Conservation (phyloP, 768 basidiomycete genomes). For the Collybia mongolica region DNA sequence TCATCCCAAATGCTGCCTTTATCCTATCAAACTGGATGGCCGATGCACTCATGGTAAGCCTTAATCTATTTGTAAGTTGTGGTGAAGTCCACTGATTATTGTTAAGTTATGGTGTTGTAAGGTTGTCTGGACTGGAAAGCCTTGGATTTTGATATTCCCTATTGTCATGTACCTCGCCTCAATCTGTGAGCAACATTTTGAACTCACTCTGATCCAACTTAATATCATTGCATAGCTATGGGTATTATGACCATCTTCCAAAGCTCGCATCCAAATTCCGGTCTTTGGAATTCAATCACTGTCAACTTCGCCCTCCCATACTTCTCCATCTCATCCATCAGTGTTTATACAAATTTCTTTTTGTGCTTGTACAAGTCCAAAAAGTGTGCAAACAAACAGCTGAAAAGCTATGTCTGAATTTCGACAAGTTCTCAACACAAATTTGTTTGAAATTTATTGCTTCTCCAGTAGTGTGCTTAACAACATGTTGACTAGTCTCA, state of each 20-base stretch:
- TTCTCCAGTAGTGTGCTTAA: too few relatives aligned
- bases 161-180: constrained; percentile 10
- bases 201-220: background rate
- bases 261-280: constrained; percentile 6
- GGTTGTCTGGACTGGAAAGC: constrained; percentile 5
- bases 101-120: background rate
- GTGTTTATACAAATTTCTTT: too few relatives aligned
- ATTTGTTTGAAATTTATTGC: too few relatives aligned
- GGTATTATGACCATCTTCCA: constrained; percentile 13
- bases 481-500: too few relatives aligned
- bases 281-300: constrained; percentile 13
- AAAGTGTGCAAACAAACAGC: too few relatives aligned
- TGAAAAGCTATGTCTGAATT: too few relatives aligned
- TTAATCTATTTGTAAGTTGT: background rate
- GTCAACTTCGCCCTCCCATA: constrained; percentile 23
- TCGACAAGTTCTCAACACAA: too few relatives aligned
- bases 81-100: background rate
- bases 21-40: background rate
- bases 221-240: constrained; percentile 8
- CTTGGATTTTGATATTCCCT: constrained; percentile 7
- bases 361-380: too few relatives aligned
- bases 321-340: constrained; percentile 22
- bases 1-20: background rate
- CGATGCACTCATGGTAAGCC: background rate
- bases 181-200: constrained; percentile 7